phyloP scores from a whole-genome alignment of 116 monocot species.

The Dioscorea cayenensis region DNA sequence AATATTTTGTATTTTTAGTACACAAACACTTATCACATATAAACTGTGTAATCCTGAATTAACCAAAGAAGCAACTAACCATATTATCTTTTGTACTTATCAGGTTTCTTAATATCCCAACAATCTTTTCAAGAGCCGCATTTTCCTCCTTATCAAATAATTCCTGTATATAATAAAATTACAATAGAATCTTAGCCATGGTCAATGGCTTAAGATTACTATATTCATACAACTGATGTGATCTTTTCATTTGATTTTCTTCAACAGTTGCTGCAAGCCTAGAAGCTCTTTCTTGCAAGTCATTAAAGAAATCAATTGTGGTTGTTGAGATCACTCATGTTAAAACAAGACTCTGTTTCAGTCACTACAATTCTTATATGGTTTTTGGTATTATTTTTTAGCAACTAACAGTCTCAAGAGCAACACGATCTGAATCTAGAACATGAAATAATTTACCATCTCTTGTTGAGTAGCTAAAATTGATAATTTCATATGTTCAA shows the following conservation, averaged over 20 bases:
- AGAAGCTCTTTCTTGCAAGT: constrained; percentile 22
- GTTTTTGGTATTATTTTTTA: background rate
- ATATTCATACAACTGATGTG: background rate
- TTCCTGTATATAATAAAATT: constrained; percentile 31
- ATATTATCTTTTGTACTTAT: constrained; percentile 32
- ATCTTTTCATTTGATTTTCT: constrained; percentile 32
- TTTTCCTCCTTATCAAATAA: constrained; percentile 45
- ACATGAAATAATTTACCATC: constrained; percentile 21
- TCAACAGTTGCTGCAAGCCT: constrained; percentile 24
- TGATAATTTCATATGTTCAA: constrained; percentile 36
- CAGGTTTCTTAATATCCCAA: constrained; percentile 37
- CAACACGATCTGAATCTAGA: background rate
- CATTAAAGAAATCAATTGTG: constrained; percentile 51
- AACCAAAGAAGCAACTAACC: constrained; percentile 19
- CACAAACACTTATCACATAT: too few species aligned
- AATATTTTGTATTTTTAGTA: too few species aligned
- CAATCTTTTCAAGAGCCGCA: constrained; percentile 48
- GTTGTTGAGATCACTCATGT: constrained; percentile 47
- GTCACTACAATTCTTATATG: constrained; percentile 21
- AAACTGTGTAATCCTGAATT: background rate
- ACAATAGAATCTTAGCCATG: background rate
- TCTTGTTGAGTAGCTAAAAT: constrained; percentile 41
- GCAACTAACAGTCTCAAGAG: background rate
- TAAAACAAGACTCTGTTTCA: constrained; percentile 39
- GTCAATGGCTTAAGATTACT: background rate